phyloP scores from a whole-genome alignment of 495 filamentous ascomycete genomes.

The Aspergillus funiculosus region DNA sequence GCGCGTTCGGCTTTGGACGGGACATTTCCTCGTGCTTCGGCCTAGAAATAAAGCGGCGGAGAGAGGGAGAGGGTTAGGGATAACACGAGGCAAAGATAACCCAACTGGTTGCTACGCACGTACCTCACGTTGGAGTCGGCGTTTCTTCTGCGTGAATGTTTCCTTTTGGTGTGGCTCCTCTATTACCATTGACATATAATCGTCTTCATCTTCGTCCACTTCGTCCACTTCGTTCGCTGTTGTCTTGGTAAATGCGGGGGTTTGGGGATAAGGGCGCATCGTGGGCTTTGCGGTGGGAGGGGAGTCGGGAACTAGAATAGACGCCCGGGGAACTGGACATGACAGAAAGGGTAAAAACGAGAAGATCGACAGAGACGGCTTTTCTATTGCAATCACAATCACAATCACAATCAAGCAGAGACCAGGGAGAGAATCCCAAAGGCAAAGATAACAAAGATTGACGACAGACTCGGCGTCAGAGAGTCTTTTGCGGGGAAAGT shows the following conservation, averaged over 20 bases:
- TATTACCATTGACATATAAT: slow-evolving; percentile 63
- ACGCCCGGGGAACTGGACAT: neutral
- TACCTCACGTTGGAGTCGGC: slow-evolving; percentile 53
- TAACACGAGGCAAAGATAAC: neutral
- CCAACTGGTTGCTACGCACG: neutral
- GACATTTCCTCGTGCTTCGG: slow-evolving; percentile 41
- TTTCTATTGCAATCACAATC: too few relatives aligned
- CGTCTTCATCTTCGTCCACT: slow-evolving; percentile 47
- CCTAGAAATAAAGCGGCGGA: slow-evolving; percentile 19
- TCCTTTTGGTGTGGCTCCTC: slow-evolving; percentile 50
- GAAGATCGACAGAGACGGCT: neutral
- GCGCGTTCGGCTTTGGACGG: slow-evolving; percentile 77
- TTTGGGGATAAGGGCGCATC: slow-evolving; percentile 10
- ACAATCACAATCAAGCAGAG: neutral
- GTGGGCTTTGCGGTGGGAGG: neutral
- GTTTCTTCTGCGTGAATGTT: slow-evolving; percentile 51
- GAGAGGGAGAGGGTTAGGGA: neutral
- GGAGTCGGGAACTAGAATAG: neutral
- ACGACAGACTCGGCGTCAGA: neutral
- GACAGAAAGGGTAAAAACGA: too few relatives aligned
- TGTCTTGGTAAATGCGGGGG: slow-evolving; percentile 11
- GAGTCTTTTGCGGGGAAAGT: slow-evolving; percentile 4
- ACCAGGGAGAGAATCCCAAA: neutral
- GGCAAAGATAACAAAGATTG: neutral
- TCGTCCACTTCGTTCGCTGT: too few relatives aligned